Conservation (phyloP, 352 stramenopile species). For the Pythium volutum region DNA sequence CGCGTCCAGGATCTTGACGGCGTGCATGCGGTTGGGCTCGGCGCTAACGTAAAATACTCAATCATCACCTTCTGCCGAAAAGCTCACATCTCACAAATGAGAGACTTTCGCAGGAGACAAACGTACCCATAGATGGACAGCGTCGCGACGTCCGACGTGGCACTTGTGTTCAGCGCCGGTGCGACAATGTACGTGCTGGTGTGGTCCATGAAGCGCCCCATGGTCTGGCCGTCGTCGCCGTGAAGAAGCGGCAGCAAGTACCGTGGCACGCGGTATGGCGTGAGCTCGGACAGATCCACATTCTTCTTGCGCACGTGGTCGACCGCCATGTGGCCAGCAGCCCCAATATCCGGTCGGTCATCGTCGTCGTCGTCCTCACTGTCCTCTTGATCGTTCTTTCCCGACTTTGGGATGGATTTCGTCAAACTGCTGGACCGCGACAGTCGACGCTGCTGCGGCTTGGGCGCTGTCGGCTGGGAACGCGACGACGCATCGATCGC, state of each 20-base stretch:
- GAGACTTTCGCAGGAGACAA: neutral
- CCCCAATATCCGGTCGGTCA: slow-evolving; percentile 24
- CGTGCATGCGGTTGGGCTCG: slow-evolving; percentile 48
- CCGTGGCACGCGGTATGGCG: slow-evolving; percentile 66
- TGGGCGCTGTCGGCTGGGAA: neutral
- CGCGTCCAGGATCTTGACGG: slow-evolving; percentile 52
- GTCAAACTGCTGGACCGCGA: slow-evolving; percentile 12
- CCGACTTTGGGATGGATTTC: neutral
- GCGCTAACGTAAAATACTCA: slow-evolving; percentile 12
- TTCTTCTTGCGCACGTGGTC: slow-evolving; percentile 53
- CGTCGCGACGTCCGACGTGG: slow-evolving; percentile 33
- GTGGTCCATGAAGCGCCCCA: slow-evolving; percentile 76
- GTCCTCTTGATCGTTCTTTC: neutral
- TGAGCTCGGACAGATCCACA: slow-evolving; percentile 78
- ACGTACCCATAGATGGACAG: slow-evolving; percentile 76
- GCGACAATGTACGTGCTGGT: slow-evolving; percentile 77
- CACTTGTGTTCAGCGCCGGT: slow-evolving; percentile 30
- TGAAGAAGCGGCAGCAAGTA: slow-evolving; percentile 67
- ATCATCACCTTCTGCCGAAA: neutral
- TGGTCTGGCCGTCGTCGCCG: slow-evolving; percentile 61
- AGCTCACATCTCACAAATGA: too few species aligned
- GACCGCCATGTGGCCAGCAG: slow-evolving; percentile 48
- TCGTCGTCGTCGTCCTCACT: slow-evolving; percentile 20
- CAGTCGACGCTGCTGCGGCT: neutral
- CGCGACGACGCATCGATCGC: neutral